phyloP scores from a whole-genome alignment of 2,329 filamentous ascomycete species.

The Scytalidium sp. region DNA sequence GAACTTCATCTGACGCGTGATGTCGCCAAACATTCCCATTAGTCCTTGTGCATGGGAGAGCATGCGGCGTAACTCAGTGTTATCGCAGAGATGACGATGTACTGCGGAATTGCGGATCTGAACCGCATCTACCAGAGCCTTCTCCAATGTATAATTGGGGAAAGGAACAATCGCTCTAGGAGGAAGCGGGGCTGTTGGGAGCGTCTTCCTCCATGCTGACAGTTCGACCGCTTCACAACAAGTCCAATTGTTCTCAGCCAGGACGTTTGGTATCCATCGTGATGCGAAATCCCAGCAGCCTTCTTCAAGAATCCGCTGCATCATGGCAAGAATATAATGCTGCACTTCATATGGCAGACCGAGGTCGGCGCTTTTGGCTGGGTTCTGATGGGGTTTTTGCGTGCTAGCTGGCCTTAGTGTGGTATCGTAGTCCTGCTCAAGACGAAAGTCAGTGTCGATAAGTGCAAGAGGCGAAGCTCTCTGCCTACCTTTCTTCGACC shows the following conservation, averaged over 20 bases:
- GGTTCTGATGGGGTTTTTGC: background rate
- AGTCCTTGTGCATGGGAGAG: slow-evolving; percentile 21
- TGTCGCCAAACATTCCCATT: slow-evolving; percentile 26
- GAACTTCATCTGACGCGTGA: slow-evolving; percentile 22
- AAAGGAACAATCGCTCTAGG: slow-evolving; percentile 13
- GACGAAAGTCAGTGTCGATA: background rate
- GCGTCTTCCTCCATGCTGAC: slow-evolving; percentile 21
- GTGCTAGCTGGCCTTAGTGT: background rate
- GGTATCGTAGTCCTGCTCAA: slow-evolving; percentile 2
- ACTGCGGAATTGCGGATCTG: slow-evolving; percentile 25
- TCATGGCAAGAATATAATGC: slow-evolving; percentile 27
- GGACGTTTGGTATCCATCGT: slow-evolving; percentile 22
- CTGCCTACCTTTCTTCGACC: slow-evolving; percentile 18
- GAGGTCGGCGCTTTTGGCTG: slow-evolving; percentile 12
- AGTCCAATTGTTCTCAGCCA: slow-evolving; percentile 20
- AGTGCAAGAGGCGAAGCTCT: slow-evolving; percentile 10
- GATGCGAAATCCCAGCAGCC: slow-evolving; percentile 26
- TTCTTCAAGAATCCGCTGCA: slow-evolving; percentile 27
- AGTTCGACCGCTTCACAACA: slow-evolving; percentile 27
- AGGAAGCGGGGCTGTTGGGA: slow-evolving; percentile 17
- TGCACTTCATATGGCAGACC: slow-evolving; percentile 31
- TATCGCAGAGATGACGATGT: slow-evolving; percentile 26
- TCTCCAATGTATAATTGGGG: slow-evolving; percentile 15
- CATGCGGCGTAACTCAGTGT: slow-evolving; percentile 22
- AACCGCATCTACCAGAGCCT: slow-evolving; percentile 22